Conservation (phyloP, 148 eudicot genomes). For the Rhododendron molle region DNA sequence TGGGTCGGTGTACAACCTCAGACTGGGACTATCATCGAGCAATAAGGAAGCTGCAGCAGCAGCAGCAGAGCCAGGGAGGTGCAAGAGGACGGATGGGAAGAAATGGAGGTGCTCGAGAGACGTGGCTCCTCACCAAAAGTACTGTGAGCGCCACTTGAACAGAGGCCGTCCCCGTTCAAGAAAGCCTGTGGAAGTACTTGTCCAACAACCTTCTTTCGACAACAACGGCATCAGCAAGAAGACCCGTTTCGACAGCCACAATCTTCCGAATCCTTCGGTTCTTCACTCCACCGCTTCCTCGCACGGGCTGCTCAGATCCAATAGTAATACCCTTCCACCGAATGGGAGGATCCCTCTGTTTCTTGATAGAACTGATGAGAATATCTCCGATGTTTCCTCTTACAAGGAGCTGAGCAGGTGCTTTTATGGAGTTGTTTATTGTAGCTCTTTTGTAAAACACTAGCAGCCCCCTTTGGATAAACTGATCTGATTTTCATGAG, state of each 20-base stretch:
- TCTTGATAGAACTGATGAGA: neutral
- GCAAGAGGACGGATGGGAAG: constrained; percentile 84
- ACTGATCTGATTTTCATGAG: neutral
- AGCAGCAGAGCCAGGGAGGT: constrained; percentile 64
- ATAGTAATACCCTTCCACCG: neutral
- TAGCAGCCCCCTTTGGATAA: neutral
- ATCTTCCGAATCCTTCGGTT: neutral
- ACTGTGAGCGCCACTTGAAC: constrained; percentile 89
- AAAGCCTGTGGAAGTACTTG: constrained; percentile 85
- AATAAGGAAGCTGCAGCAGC: constrained; percentile 20
- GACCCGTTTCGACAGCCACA: neutral
- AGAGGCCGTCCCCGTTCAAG: constrained; percentile 97
- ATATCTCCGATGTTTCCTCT: neutral
- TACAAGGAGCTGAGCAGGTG: neutral
- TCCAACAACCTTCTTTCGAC: constrained; percentile 1
- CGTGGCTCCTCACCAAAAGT: constrained; percentile 71
- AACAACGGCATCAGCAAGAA: neutral
- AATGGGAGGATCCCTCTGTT: constrained; percentile 3
- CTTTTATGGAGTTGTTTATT: neutral
- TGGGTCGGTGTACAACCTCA: constrained; percentile 5
- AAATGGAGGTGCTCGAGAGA: constrained; percentile 93
- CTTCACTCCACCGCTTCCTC: neutral
- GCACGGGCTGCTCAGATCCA: constrained; percentile 8
- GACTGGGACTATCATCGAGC: constrained; percentile 15
- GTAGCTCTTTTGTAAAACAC: neutral